Conservation (phyloP, 257 asterid genomes). For the Primulina eburnea region DNA sequence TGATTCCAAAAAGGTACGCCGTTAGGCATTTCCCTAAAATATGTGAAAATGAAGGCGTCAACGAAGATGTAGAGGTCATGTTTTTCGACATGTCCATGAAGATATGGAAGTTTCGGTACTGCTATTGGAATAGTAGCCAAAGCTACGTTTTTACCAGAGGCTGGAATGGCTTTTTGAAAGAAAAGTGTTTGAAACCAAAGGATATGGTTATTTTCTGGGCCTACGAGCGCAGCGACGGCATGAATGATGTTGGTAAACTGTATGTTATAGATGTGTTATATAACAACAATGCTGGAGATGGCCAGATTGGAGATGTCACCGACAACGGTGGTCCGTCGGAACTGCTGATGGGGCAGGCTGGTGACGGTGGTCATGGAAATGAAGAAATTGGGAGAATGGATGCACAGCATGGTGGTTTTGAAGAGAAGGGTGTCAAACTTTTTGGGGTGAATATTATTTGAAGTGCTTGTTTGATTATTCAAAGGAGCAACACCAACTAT, state of each 20-base stretch:
- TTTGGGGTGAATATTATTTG: slow-evolving; percentile 33
- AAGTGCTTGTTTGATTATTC: background rate
- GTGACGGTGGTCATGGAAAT: background rate
- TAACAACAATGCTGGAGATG: background rate
- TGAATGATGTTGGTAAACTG: slow-evolving; percentile 21
- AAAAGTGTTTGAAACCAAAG: slow-evolving; percentile 37
- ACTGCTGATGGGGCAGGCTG: background rate
- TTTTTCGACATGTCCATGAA: slow-evolving; percentile 45
- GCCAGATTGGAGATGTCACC: slow-evolving; percentile 21
- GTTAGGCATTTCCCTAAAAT: slow-evolving; percentile 28
- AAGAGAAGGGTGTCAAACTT: slow-evolving; percentile 24
- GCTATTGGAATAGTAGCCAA: slow-evolving; percentile 77
- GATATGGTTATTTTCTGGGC: slow-evolving; percentile 47
- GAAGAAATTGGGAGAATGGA: background rate
- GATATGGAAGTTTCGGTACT: slow-evolving; percentile 61
- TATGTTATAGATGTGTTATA: slow-evolving; percentile 26
- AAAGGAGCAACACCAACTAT: no score
- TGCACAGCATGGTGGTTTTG: background rate
- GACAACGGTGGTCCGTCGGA: background rate
- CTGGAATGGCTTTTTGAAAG: slow-evolving; percentile 56
- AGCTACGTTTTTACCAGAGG: slow-evolving; percentile 73
- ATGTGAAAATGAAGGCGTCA: background rate
- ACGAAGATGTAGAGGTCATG: slow-evolving; percentile 38
- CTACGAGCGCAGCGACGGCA: slow-evolving; percentile 28
- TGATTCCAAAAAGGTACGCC: slow-evolving; percentile 56